A percentile compares a stretch with the other conserved stretches of the same genome.
Conservation (phyloP, 1,284 basidiomycete genomes). For the Fomitopsis schrenkii region DNA sequence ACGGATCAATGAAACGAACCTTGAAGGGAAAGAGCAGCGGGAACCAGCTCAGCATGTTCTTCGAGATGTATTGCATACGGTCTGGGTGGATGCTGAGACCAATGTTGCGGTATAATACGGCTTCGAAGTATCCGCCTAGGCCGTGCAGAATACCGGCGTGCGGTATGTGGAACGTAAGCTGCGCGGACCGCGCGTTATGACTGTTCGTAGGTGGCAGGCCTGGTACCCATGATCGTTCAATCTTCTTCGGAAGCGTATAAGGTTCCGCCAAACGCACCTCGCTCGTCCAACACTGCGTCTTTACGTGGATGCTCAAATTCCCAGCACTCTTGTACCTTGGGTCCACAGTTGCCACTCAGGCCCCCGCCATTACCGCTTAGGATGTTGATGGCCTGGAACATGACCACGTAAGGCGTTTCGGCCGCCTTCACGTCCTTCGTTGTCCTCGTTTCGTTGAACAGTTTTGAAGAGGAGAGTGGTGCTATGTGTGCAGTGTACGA, state of each 20-base stretch:
- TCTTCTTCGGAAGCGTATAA: not conserved
- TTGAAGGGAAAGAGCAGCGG: slow-evolving; percentile 95
- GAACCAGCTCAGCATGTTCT: slow-evolving; percentile 99
- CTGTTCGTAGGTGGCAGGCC: slow-evolving; percentile 84
- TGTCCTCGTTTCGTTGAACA: slow-evolving; percentile 77
- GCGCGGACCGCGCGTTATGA: slow-evolving; percentile 81
- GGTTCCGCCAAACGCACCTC: slow-evolving; percentile 41
- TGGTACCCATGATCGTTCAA: slow-evolving; percentile 26
- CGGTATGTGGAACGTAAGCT: slow-evolving; percentile 88
- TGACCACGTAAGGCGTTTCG: slow-evolving; percentile 98
- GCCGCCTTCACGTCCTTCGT: slow-evolving; percentile 60
- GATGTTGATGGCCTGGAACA: slow-evolving; percentile 91
- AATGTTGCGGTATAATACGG: slow-evolving; percentile 85
- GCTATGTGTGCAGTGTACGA: slow-evolving; percentile 96
- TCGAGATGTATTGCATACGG: slow-evolving; percentile 76
- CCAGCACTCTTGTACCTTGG: slow-evolving; percentile 94
- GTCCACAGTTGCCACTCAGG: slow-evolving; percentile 64
- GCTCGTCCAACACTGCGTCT: slow-evolving; percentile 69
- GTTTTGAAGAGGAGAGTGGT: slow-evolving; percentile 89
- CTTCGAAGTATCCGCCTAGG: slow-evolving; percentile 98
- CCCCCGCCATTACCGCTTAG: slow-evolving; percentile 71
- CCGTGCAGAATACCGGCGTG: slow-evolving; percentile 95
- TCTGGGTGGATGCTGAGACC: slow-evolving; percentile 94
- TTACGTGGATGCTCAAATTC: slow-evolving; percentile 91
- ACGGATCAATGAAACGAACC: slow-evolving; percentile 31